Evolutionary conservation across 495 filamentous ascomycete species (phyloP).

Genomic region (Tetracladium marchalianum): DNA sequence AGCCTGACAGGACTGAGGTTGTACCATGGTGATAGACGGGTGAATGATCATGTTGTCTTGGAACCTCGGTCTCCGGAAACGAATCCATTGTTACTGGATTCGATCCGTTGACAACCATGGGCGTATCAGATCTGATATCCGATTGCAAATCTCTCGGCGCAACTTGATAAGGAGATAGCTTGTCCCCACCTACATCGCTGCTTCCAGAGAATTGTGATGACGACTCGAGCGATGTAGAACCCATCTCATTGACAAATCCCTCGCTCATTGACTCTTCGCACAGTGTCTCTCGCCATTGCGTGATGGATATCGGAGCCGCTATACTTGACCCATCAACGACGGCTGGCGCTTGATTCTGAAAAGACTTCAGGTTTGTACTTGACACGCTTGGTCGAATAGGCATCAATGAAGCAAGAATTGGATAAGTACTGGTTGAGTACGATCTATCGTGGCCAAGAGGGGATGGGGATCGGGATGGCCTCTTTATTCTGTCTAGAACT

Average conservation of each 20-base stretch:
- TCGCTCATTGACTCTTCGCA: slow-evolving; percentile 10
- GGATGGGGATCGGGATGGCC: slow-evolving; percentile 44
- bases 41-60: not conserved
- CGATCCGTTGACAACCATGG: slow-evolving; percentile 18
- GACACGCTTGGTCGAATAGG: slow-evolving; percentile 15
- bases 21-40: not conserved
- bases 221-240: slow-evolving; percentile 13
- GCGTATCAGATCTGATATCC: slow-evolving; percentile 4
- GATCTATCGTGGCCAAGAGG: slow-evolving; percentile 37
- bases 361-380: slow-evolving; percentile 9
- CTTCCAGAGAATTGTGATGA: slow-evolving; percentile 7
- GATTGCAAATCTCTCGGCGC: slow-evolving; percentile 11
- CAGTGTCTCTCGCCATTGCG: slow-evolving; percentile 12
- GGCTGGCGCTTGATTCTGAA: slow-evolving; percentile 25
- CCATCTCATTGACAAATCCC: slow-evolving; percentile 11
- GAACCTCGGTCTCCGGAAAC: not conserved
- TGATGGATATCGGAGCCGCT: slow-evolving; percentile 12
- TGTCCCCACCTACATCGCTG: slow-evolving; percentile 9
- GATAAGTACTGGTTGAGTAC: slow-evolving; percentile 31
- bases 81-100: slow-evolving; percentile 2
- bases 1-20: not conserved
- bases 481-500: slow-evolving; percentile 38
- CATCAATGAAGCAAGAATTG: slow-evolving; percentile 22
- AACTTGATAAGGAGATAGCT: slow-evolving; percentile 2
- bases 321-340: slow-evolving; percentile 39